phyloP scores from a whole-genome alignment of 495 filamentous ascomycete species.

The Wilcoxina mikolae region DNA sequence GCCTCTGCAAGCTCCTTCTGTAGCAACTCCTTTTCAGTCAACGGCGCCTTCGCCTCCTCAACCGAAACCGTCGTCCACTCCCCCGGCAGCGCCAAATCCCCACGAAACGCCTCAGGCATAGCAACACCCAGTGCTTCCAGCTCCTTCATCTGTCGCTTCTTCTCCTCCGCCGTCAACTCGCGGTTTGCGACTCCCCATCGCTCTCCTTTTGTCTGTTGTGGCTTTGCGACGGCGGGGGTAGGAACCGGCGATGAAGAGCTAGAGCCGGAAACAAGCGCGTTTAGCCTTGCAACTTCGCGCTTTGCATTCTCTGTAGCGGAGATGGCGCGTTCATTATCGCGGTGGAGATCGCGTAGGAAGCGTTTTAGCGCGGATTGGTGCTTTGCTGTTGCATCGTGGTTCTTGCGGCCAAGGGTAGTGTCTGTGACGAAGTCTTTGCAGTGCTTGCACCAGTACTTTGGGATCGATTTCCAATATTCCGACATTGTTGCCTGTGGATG shows the following conservation, averaged over 20 bases:
- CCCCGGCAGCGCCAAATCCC: slow-evolving; percentile 74
- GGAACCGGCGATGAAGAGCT: slow-evolving; percentile 9
- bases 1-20: slow-evolving; percentile 42
- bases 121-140: slow-evolving; percentile 74
- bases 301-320: slow-evolving; percentile 68
- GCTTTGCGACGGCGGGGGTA: slow-evolving; percentile 23
- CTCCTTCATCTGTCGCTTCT: slow-evolving; percentile 74
- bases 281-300: slow-evolving; percentile 71
- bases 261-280: slow-evolving; percentile 45
- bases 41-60: slow-evolving; percentile 27
- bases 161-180: slow-evolving; percentile 45
- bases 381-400: slow-evolving; percentile 78
- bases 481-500: slow-evolving; percentile 45
- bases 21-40: slow-evolving; percentile 27
- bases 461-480: slow-evolving; percentile 99
- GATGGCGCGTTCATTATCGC: slow-evolving; percentile 59
- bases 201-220: background rate
- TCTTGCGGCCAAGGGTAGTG: slow-evolving; percentile 71
- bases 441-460: slow-evolving; percentile 95
- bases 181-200: slow-evolving; percentile 7
- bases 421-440: slow-evolving; percentile 84
- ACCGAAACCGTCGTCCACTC: slow-evolving; percentile 54
- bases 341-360: slow-evolving; percentile 74
- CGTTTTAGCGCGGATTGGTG: slow-evolving; percentile 85
- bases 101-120: slow-evolving; percentile 63